These are phyloP conservation scores for Lichtheimia ramosa DNA, from an alignment of 371 early-diverging fungal genomes.

Conservation along the genomic window DNA sequence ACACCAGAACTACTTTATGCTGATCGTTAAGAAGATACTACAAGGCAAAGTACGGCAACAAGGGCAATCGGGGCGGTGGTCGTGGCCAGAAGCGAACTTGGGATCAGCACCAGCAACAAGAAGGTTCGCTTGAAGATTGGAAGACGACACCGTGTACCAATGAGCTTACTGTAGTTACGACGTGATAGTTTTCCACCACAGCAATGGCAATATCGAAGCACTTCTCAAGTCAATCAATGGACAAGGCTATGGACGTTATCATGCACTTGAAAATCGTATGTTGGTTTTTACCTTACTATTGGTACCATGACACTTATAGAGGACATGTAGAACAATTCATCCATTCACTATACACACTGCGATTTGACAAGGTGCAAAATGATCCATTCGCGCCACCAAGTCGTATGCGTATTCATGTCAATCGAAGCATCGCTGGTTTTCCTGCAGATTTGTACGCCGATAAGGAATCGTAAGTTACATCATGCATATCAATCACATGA, in stretches of 20 bases:
- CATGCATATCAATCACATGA: not conserved
- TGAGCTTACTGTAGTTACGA: too few relatives aligned
- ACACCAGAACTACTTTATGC: too few relatives aligned
- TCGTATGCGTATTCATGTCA: conserved; percentile 30
- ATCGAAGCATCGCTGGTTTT: conserved; percentile 23
- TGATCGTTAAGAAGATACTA: not conserved
- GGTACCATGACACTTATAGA: not conserved
- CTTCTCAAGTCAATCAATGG: not conserved
- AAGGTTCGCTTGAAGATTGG: not conserved
- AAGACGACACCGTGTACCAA: too few relatives aligned
- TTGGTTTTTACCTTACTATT: not conserved
- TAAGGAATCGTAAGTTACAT: not conserved
- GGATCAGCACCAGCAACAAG: conserved; percentile 2
- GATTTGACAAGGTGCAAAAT: conserved; percentile 34
- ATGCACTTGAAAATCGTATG: not conserved
- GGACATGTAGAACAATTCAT: not conserved
- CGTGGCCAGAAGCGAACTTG: not conserved
- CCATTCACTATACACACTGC: conserved; percentile 22
- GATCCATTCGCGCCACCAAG: conserved; percentile 54
- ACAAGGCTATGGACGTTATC: not conserved
- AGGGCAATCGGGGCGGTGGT: not conserved
- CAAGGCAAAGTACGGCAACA: conserved; percentile 7
- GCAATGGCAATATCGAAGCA: not conserved
- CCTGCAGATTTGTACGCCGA: conserved; percentile 11
- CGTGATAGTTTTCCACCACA: too few relatives aligned